Conservation (phyloP, 2,329 filamentous ascomycete species). For the Gnomoniopsis smithogilvyi region DNA sequence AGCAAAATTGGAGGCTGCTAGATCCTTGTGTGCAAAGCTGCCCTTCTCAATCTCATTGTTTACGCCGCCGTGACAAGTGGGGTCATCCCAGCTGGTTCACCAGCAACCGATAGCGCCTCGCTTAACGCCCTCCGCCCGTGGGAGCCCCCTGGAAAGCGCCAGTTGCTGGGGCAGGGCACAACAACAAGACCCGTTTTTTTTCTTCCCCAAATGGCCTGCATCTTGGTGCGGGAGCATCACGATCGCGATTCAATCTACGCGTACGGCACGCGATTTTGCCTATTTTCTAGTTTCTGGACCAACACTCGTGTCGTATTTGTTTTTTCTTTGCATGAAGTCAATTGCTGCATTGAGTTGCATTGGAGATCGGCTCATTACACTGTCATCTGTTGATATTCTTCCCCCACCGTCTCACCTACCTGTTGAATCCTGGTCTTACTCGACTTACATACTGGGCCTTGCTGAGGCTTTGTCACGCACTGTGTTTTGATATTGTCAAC, state of each 20-base stretch:
- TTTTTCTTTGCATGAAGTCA: background rate
- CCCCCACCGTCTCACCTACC: background rate
- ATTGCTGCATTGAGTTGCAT: background rate
- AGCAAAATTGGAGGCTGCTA: background rate
- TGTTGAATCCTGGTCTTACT: background rate
- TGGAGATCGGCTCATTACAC: background rate
- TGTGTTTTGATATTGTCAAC: background rate
- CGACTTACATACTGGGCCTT: background rate
- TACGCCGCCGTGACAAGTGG: constrained; percentile 1
- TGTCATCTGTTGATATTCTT: background rate
- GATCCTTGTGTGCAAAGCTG: background rate
- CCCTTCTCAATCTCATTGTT: constrained; percentile 11
- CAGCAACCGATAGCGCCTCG: constrained; percentile 8
- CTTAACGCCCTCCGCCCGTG: background rate
- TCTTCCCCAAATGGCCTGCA: too few relatives aligned
- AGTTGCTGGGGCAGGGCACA: constrained; percentile 16
- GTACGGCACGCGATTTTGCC: constrained; percentile 11
- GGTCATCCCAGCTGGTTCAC: constrained; percentile 12
- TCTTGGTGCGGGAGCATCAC: constrained; percentile 2
- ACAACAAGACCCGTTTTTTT: constrained; percentile 12
- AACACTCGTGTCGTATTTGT: background rate
- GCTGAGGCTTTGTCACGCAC: background rate
- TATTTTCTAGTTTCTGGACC: background rate
- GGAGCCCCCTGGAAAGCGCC: too few relatives aligned
- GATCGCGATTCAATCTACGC: constrained; percentile 16